Evolutionary conservation across 2,329 filamentous ascomycete species (phyloP), one percentile per base, ranked within the genome.

Genomic region (Penicillium rolfsii): DNA sequence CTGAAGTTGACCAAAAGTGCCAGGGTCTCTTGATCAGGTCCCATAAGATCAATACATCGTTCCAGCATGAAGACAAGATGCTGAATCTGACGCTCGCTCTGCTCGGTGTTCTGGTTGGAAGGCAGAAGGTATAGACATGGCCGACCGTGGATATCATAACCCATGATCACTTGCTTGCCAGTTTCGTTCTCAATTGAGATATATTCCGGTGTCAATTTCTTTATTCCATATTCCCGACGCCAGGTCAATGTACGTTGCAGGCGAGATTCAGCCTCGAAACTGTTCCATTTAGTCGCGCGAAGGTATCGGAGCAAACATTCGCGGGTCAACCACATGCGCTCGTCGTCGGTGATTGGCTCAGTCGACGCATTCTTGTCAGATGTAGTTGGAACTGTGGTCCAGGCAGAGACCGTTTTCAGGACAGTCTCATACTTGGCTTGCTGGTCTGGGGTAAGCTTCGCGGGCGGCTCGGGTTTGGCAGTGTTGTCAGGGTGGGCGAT

Each of bases 31-130:
- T 96, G 91, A 14, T 90, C 90, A 0, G 93, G 84, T 0, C 90
- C 89, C 87, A 96, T 93, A 64, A 98, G 79, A 70, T 97, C 93
- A 66, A 97, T 87, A 36, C 91, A 88, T 40, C 91, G 86, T 81
- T 99, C 95, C 45, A 98, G 80, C 93, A 98, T 97, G 81, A 90
- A 99, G 55, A 97, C 93, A 62, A 99, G 81, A 76, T 98, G 93
- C 78, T 99, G 89, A 58, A 97, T 88, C 80, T 98, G 95, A 69
- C 91, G 86, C 40, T 93, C 91, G 63, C 88, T 90, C 59, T 88
- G 85, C 68, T 96, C 89, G 1, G 95, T 98, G 82, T 99, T 99
- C 80, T 99, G 95, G 67, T 89, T 88, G 35, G 89, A 91, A 1
- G 95, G 95, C 74, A 90, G 89, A 61, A 99, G 85, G 79, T 97